Evolutionary conservation across 2,329 filamentous ascomycete genomes (phyloP).

Genomic region (Penicillium sp.): DNA sequence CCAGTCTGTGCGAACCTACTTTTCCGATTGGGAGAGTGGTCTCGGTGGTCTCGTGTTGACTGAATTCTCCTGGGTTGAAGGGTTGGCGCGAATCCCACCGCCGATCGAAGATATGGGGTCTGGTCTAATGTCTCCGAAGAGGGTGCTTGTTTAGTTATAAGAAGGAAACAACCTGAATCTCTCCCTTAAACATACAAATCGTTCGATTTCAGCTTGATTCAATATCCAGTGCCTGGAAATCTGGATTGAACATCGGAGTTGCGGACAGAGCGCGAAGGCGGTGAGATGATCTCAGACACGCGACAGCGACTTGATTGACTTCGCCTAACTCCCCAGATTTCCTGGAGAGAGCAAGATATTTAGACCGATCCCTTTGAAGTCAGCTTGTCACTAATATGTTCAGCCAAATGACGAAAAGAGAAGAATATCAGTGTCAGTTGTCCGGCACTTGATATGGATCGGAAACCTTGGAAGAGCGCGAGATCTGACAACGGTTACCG

Average conservation of each 20-base stretch:
- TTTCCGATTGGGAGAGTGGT: neutral
- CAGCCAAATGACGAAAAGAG: neutral
- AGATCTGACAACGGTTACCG: neutral
- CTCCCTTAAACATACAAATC: neutral
- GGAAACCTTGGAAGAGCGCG: neutral
- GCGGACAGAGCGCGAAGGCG: slow-evolving; percentile 4
- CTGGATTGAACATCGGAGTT: slow-evolving; percentile 4
- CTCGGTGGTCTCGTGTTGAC: neutral
- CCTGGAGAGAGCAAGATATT: neutral
- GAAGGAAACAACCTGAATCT: neutral
- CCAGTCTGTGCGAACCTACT: neutral
- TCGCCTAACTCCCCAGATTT: neutral
- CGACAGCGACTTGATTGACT: neutral
- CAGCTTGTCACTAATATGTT: neutral
- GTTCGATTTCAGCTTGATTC: neutral
- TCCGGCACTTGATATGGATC: neutral
- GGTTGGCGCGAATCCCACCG: slow-evolving; percentile 5
- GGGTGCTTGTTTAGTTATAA: neutral
- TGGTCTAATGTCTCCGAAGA: neutral
- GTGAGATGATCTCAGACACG: neutral
- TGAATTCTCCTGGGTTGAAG: neutral
- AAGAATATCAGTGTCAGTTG: too few species aligned
- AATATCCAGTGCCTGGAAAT: neutral
- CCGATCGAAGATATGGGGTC: neutral
- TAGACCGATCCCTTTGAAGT: neutral